Conservation (phyloP, 768 basidiomycete genomes). For the Auriscalpium microsporum region DNA sequence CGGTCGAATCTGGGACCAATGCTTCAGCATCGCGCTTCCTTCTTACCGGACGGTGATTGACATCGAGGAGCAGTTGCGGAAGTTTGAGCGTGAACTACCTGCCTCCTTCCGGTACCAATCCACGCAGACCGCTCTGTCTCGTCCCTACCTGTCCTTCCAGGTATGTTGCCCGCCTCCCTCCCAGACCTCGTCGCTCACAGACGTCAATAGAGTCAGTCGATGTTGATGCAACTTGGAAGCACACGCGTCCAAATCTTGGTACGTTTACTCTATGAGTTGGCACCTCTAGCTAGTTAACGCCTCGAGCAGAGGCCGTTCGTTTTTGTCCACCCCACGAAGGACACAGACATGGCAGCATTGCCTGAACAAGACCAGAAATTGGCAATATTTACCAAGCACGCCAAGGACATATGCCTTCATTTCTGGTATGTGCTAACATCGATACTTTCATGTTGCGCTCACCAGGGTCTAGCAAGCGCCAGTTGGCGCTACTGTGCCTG, state of each 20-base stretch:
- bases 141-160: constrained; percentile 14
- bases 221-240: constrained; percentile 8
- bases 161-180: neutral
- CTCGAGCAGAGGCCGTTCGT: constrained; percentile 10
- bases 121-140: constrained; percentile 8
- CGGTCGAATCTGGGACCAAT: constrained; percentile 17
- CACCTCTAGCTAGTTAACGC: neutral
- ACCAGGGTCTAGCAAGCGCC: constrained; percentile 12
- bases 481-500: constrained; percentile 11
- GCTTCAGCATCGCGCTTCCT: constrained; percentile 15
- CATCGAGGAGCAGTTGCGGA: constrained; percentile 13
- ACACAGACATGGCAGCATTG: constrained; percentile 2
- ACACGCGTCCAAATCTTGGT: constrained; percentile 9
- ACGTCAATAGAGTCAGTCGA: constrained; percentile 4
- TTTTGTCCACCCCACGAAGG: constrained; percentile 12
- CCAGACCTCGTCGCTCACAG: too few relatives aligned
- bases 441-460: neutral
- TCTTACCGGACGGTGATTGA: constrained; percentile 16
- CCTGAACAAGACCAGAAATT: constrained; percentile 8
- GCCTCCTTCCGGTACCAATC: constrained; percentile 11
- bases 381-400: constrained; percentile 7
- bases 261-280: neutral
- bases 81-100: constrained; percentile 17
- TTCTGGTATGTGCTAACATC: constrained; percentile 3
- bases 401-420: constrained; percentile 9